Evolutionary conservation across 768 basidiomycete genomes (phyloP), one percentile per base, ranked within the genome.

Genomic region (Lentinus brumalis): DNA sequence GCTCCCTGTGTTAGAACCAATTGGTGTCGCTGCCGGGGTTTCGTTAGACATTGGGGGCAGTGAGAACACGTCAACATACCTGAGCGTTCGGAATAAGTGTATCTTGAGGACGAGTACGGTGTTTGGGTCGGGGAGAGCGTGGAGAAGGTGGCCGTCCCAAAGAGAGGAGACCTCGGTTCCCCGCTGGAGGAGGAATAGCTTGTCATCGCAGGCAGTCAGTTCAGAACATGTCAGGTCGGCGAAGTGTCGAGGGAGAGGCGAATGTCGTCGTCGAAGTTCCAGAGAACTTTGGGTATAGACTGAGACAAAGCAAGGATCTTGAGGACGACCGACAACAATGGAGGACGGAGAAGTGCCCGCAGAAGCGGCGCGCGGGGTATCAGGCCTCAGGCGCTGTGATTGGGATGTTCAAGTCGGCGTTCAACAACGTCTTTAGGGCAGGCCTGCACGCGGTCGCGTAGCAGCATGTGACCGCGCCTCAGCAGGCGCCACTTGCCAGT

Each of bases 111-210:
- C 4, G 86, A 86, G 63, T 83, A 77, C 11, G 81, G 80, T 18
- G 83, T 81, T 62, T 83, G 79, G 5, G 86, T 77, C 46, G 76
- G 76, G 16, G 83, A 79, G 51, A 84, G 68, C 0, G 80, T 79
- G 15, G 83, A 81, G 66, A 80, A 85, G 0, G 85, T 84, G 18
- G 83, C 79, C 47, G 85, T 83, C 74, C 85, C 86, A 65, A 82
- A 82, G 21, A 81, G 76, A 26, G 86, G 88, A 51, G 88, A 89
- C 78, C 86, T 81, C 21, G 79, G 76, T 15, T 69, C 69, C 55
- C 65, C 64, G 16, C 63, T 68, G 40, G 73, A 72, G 60, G 67
- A 64, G 30, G 73, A 68, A 70, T 77, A 75, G 41, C 67, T 75
- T 53, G 79, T 73, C 80, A 81, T 81, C 42, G 45, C 41, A 11